Evolutionary conservation across 2,329 filamentous ascomycete genomes (phyloP).

Genomic region (Colletotrichum ledebouriae): DNA sequence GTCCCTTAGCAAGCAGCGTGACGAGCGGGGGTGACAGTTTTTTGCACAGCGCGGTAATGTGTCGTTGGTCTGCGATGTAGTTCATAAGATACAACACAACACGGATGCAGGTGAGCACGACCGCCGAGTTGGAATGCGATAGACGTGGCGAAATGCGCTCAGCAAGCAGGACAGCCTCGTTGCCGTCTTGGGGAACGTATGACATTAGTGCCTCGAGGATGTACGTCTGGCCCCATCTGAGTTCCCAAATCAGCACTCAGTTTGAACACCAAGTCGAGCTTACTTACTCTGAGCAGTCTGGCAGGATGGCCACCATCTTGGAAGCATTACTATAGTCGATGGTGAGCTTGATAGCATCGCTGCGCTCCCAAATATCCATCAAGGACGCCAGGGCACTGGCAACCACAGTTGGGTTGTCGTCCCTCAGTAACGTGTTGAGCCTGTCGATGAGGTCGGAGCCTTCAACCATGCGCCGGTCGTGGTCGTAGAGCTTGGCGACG

Average conservation of each 20-base stretch:
- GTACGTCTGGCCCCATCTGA: slow-evolving; percentile 97
- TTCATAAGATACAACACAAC: slow-evolving; percentile 99
- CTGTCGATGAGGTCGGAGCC: slow-evolving; percentile 91
- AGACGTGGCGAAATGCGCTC: slow-evolving; percentile 95
- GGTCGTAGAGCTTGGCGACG: slow-evolving; percentile 97
- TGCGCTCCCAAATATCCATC: slow-evolving; percentile 99
- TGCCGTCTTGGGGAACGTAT: slow-evolving; percentile 92
- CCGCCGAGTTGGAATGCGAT: slow-evolving; percentile 96
- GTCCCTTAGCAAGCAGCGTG: slow-evolving; percentile 93
- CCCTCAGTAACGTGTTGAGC: slow-evolving; percentile 88
- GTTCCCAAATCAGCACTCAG: slow-evolving; percentile 34
- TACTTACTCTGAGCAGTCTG: slow-evolving; percentile 95
- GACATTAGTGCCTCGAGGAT: slow-evolving; percentile 98
- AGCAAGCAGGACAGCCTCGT: slow-evolving; percentile 88
- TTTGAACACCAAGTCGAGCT: not conserved
- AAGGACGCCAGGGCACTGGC: slow-evolving; percentile 91
- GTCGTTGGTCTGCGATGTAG: slow-evolving; percentile 93
- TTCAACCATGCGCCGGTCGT: slow-evolving; percentile 92
- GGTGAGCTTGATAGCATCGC: slow-evolving; percentile 96
- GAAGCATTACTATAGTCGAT: slow-evolving; percentile 98
- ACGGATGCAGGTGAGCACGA: slow-evolving; percentile 94
- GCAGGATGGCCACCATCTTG: slow-evolving; percentile 96
- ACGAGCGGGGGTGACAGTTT: slow-evolving; percentile 96
- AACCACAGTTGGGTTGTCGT: slow-evolving; percentile 97
- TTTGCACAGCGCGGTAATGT: slow-evolving; percentile 86